phyloP scores from a whole-genome alignment of 768 basidiomycete genomes.

The Pleurotus tuoliensis region DNA sequence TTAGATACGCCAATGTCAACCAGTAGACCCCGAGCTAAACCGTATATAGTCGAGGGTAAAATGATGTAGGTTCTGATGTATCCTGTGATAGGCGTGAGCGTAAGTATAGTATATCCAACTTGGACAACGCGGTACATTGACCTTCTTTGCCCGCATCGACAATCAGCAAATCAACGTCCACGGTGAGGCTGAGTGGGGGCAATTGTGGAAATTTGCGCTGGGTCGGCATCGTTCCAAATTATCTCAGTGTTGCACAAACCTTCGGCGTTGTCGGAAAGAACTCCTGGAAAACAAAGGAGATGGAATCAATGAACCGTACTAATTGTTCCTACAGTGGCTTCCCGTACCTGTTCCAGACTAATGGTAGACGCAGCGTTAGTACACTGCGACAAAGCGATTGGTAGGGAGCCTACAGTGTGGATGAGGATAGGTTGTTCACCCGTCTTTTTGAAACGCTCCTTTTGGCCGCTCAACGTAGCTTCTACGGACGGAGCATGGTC shows the following conservation, averaged over 20 bases:
- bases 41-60: conserved; percentile 57
- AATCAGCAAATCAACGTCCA: conserved; percentile 42
- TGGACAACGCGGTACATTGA: conserved; percentile 12
- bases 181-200: conserved; percentile 44
- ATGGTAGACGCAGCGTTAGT: not conserved
- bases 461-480: conserved; percentile 50
- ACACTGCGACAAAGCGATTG: not conserved
- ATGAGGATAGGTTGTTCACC: conserved; percentile 47
- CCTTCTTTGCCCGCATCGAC: conserved; percentile 46
- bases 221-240: conserved; percentile 47
- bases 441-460: conserved; percentile 37
- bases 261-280: conserved; percentile 34
- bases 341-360: conserved; percentile 48
- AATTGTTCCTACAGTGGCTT: no score
- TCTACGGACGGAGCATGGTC: conserved; percentile 43
- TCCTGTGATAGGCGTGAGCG: conserved; percentile 24
- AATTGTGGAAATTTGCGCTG: conserved; percentile 42
- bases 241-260: conserved; percentile 33
- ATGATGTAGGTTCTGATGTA: conserved; percentile 50
- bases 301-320: no score
- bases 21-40: conserved; percentile 42
- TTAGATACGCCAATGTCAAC: conserved; percentile 52
- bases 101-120: not conserved
- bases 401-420: conserved; percentile 47
- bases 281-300: not conserved